A percentile compares a stretch with the other conserved stretches of the same genome.
Evolutionary conservation across 495 filamentous ascomycete species (phyloP).

Genomic region (Aspergillus leporis): DNA sequence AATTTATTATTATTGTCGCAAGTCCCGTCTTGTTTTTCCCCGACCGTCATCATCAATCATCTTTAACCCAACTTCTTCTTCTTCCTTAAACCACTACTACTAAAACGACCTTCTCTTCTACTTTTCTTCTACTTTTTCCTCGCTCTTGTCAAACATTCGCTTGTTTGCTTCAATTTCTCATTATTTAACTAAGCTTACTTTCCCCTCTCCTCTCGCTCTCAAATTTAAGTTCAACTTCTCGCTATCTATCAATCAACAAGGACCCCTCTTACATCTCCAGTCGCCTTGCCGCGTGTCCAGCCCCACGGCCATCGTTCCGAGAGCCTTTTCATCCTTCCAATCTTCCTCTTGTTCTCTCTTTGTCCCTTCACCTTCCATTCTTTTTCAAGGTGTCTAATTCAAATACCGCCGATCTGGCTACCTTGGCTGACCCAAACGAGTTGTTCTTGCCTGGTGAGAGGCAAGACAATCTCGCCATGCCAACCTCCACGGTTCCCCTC

Average conservation of each 20-base stretch:
- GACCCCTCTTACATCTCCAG: slow-evolving; percentile 15
- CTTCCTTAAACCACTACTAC: slow-evolving; percentile 1
- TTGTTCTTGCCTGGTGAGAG: slow-evolving; percentile 49
- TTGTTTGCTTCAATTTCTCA: slow-evolving; percentile 7
- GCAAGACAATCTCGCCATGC: slow-evolving; percentile 65
- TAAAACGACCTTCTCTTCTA: background rate
- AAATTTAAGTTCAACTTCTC: background rate
- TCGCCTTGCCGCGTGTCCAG: slow-evolving; percentile 11
- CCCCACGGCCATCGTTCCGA: slow-evolving; percentile 24
- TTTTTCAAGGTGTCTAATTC: slow-evolving; percentile 23
- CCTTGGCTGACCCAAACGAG: slow-evolving; percentile 48
- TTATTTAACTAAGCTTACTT: background rate
- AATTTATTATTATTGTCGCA: background rate
- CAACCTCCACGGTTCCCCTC: slow-evolving; percentile 68
- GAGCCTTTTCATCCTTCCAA: slow-evolving; percentile 3
- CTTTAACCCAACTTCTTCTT: slow-evolving; percentile 6
- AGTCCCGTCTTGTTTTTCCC: background rate
- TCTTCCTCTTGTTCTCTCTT: slow-evolving; percentile 10
- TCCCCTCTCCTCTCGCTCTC: background rate
- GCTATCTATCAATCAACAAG: background rate
- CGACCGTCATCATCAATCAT: background rate
- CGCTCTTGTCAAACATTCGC: slow-evolving; percentile 8
- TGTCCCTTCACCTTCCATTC: slow-evolving; percentile 10
- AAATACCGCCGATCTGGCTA: slow-evolving; percentile 42
- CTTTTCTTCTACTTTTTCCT: background rate